Conservation (phyloP, 2,329 filamentous ascomycete species). For the Cadophora sp. region DNA sequence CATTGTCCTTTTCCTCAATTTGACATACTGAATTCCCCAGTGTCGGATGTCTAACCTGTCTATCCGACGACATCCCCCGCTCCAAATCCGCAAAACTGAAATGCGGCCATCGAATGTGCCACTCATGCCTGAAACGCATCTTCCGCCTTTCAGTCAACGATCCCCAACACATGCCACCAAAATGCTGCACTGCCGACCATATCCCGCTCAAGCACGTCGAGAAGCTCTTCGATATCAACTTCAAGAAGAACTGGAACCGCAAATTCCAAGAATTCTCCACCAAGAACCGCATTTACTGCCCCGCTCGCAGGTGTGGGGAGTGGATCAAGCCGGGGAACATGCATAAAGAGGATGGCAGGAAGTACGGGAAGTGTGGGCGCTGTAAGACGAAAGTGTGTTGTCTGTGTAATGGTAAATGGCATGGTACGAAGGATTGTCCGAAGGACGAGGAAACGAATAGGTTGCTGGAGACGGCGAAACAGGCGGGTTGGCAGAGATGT, state of each 20-base stretch:
- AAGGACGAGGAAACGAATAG: conserved; percentile 70
- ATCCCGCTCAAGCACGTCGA: conserved; percentile 82
- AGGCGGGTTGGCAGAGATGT: conserved; percentile 78
- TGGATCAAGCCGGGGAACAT: conserved; percentile 81
- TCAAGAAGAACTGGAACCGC: conserved; percentile 81
- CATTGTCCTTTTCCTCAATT: neutral
- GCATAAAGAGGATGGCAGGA: conserved; percentile 63
- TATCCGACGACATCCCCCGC: conserved; percentile 68
- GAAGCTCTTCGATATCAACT: conserved; percentile 72
- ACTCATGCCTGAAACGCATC: conserved; percentile 73
- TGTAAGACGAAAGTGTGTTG: conserved; percentile 80
- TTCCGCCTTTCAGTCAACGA: conserved; percentile 81
- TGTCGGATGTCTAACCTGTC: conserved; percentile 75
- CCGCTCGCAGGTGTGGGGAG: conserved; percentile 73
- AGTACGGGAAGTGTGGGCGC: conserved; percentile 71
- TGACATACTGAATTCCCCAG: conserved; percentile 49
- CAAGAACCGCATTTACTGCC: conserved; percentile 79
- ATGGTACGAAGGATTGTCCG: conserved; percentile 72
- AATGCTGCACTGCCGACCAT: conserved; percentile 75
- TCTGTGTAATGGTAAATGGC: conserved; percentile 76
- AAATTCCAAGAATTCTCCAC: conserved; percentile 81
- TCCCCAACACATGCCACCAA: conserved; percentile 82
- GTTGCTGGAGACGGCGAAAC: conserved; percentile 69
- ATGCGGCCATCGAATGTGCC: conserved; percentile 84
- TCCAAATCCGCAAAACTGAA: conserved; percentile 72